phyloP scores from a whole-genome alignment of 2,329 filamentous ascomycete species.

The Capronia epimyces region DNA sequence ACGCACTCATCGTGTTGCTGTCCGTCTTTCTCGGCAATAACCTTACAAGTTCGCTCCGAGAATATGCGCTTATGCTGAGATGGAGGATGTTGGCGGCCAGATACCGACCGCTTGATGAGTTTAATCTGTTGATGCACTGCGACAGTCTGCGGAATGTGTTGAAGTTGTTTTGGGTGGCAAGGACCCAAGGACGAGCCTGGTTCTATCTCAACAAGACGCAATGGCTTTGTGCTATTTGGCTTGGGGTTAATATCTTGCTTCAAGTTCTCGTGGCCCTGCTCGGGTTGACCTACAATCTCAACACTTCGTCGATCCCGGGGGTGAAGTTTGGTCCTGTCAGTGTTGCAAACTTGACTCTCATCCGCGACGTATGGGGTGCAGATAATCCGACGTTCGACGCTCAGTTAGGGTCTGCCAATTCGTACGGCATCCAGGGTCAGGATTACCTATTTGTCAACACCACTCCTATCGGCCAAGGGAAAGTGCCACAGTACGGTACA shows the following conservation, averaged over 20 bases:
- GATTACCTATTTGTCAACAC: slow-evolving; percentile 19
- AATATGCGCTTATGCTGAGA: slow-evolving; percentile 26
- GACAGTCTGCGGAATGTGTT: slow-evolving; percentile 26
- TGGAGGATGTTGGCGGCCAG: slow-evolving; percentile 27
- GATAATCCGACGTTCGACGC: slow-evolving; percentile 14
- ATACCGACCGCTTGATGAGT: slow-evolving; percentile 26
- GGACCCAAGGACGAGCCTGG: slow-evolving; percentile 13
- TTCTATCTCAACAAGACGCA: slow-evolving; percentile 25
- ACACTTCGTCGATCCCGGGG: slow-evolving; percentile 35
- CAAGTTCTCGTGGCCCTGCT: slow-evolving; percentile 26
- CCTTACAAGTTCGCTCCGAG: slow-evolving; percentile 21
- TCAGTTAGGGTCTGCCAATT: slow-evolving; percentile 23
- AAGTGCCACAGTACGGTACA: slow-evolving; percentile 10
- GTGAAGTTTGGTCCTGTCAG: slow-evolving; percentile 97
- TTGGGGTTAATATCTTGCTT: slow-evolving; percentile 21
- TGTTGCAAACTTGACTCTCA: slow-evolving; percentile 88
- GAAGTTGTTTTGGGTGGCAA: slow-evolving; percentile 21
- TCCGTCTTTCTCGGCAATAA: slow-evolving; percentile 26
- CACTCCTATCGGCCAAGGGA: slow-evolving; percentile 14
- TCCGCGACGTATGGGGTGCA: slow-evolving; percentile 19
- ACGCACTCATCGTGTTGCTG: slow-evolving; percentile 25
- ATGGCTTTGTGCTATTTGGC: slow-evolving; percentile 22
- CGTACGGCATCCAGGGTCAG: slow-evolving; percentile 24
- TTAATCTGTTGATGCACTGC: slow-evolving; percentile 28
- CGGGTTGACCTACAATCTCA: slow-evolving; percentile 27